These are phyloP conservation scores for Ogataea chonburiensis DNA, from an alignment of 805 yeast species.

Conservation along the genomic window DNA sequence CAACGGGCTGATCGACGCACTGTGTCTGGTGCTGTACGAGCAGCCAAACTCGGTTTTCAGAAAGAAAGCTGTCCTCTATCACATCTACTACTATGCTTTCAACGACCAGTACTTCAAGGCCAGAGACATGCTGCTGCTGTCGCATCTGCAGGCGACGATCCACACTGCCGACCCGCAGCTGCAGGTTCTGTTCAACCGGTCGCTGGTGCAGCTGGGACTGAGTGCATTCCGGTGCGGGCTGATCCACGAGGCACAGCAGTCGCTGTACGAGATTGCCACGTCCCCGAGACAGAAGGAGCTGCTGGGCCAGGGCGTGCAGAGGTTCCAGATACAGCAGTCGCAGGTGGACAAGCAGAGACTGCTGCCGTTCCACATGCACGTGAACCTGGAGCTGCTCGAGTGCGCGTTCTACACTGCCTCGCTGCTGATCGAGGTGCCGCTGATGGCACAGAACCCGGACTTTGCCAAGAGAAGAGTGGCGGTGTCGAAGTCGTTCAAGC, in stretches of 20 bases:
- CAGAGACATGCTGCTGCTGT: conserved; percentile 80
- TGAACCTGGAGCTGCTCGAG: conserved; percentile 91
- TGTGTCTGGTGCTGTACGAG: conserved; percentile 63
- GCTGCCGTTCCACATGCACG: conserved; percentile 97
- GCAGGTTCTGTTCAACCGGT: conserved; percentile 93
- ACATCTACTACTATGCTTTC: conserved; percentile 88
- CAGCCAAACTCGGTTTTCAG: conserved; percentile 69
- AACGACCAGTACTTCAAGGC: conserved; percentile 82
- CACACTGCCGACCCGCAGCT: conserved; percentile 80
- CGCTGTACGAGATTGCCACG: conserved; percentile 82
- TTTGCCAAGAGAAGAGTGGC: conserved; percentile 54
- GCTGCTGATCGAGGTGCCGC: conserved; percentile 87
- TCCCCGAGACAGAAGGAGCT: conserved; percentile 86
- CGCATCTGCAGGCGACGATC: conserved; percentile 80
- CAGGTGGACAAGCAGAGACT: conserved; percentile 72
- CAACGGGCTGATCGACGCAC: conserved; percentile 57
- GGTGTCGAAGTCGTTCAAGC: conserved; percentile 79
- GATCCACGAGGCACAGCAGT: conserved; percentile 81
- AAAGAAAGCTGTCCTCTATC: conserved; percentile 79
- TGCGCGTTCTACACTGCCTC: conserved; percentile 90
- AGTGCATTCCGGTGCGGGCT: conserved; percentile 92
- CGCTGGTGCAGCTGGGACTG: conserved; percentile 91
- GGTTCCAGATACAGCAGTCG: conserved; percentile 50
- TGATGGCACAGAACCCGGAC: conserved; percentile 71
- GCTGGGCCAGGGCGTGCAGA: conserved; percentile 84